These are phyloP conservation scores for Phytopythium montanum DNA, from an alignment of 352 stramenopile genomes.

Conservation along the genomic window DNA sequence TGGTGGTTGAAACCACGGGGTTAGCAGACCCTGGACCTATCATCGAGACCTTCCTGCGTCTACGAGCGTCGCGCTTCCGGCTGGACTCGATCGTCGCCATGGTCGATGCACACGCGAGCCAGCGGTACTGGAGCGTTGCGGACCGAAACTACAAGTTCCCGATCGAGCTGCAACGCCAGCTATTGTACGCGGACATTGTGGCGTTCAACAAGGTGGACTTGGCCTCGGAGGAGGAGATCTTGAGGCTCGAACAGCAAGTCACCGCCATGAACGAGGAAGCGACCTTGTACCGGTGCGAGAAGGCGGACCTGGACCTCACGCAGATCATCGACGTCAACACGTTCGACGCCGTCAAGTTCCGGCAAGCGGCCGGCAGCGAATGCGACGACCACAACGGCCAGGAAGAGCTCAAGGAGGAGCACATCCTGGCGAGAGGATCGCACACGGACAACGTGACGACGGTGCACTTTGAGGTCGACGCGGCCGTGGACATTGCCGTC, in stretches of 20 bases:
- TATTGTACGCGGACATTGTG: conserved; percentile 67
- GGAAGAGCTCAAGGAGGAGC: conserved; percentile 8
- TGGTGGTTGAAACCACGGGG: conserved; percentile 97
- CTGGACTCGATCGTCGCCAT: conserved; percentile 96
- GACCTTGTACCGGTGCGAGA: conserved; percentile 33
- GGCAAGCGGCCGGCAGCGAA: conserved; percentile 11
- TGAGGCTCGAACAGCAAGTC: conserved; percentile 29
- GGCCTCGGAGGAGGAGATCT: conserved; percentile 27
- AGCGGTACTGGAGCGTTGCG: conserved; percentile 32
- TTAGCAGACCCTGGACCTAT: conserved; percentile 96
- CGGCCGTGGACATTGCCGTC: conserved; percentile 36
- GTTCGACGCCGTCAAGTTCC: conserved; percentile 68
- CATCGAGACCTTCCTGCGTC: conserved; percentile 95
- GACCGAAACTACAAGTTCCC: conserved; percentile 29
- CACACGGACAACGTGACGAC: conserved; percentile 58
- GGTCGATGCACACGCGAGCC: conserved; percentile 85
- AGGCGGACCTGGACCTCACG: conserved; percentile 45
- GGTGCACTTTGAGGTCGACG: conserved; percentile 49
- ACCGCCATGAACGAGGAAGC: conserved; percentile 48
- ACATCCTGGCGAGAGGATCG: conserved; percentile 15
- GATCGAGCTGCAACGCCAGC: conserved; percentile 59
- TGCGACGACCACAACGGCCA: not conserved
- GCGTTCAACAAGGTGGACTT: conserved; percentile 75
- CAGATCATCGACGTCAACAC: conserved; percentile 67
- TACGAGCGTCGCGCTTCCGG: conserved; percentile 86